A percentile compares a stretch with the other conserved stretches of the same genome.
Conservation (phyloP, 805 yeast genomes). For the Barnettozyma salicaria region DNA sequence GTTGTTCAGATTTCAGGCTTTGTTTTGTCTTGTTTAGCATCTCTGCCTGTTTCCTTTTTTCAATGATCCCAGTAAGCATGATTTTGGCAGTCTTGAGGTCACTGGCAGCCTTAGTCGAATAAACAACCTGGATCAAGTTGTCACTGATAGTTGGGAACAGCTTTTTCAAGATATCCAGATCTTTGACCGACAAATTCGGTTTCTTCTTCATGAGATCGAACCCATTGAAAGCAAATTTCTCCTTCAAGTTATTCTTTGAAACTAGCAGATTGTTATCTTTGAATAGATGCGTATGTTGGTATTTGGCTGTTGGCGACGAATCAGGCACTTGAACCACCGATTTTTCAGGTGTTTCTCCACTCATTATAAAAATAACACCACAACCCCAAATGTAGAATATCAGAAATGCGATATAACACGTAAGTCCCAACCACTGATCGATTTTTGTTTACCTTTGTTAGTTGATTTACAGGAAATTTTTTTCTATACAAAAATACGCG, state of each 20-base stretch:
- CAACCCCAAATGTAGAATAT: too few relatives aligned
- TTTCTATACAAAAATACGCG: not conserved
- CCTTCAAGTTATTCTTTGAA: slow-evolving; percentile 27
- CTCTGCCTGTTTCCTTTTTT: slow-evolving; percentile 23
- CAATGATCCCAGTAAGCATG: slow-evolving; percentile 28
- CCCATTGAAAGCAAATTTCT: slow-evolving; percentile 38
- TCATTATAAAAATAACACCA: slow-evolving; percentile 3
- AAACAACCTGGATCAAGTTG: slow-evolving; percentile 33
- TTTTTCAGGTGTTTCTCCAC: slow-evolving; percentile 7
- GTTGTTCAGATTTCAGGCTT: not conserved
- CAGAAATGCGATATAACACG: too few relatives aligned
- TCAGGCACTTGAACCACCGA: slow-evolving; percentile 43
- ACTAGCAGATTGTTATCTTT: slow-evolving; percentile 10
- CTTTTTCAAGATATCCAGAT: slow-evolving; percentile 20
- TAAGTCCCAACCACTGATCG: too few relatives aligned
- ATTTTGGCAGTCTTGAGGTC: slow-evolving; percentile 31
- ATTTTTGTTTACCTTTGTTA: too few relatives aligned
- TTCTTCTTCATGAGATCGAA: slow-evolving; percentile 18
- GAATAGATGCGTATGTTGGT: slow-evolving; percentile 13
- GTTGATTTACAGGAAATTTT: too few relatives aligned
- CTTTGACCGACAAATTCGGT: slow-evolving; percentile 14
- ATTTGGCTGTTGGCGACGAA: slow-evolving; percentile 36
- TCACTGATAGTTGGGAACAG: slow-evolving; percentile 31
- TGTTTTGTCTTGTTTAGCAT: slow-evolving; percentile 9
- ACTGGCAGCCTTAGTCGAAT: slow-evolving; percentile 31